Evolutionary conservation across 352 stramenopile genomes (phyloP), one percentile per base, ranked within the genome.

Genomic region (Thalassiosira hispida): DNA sequence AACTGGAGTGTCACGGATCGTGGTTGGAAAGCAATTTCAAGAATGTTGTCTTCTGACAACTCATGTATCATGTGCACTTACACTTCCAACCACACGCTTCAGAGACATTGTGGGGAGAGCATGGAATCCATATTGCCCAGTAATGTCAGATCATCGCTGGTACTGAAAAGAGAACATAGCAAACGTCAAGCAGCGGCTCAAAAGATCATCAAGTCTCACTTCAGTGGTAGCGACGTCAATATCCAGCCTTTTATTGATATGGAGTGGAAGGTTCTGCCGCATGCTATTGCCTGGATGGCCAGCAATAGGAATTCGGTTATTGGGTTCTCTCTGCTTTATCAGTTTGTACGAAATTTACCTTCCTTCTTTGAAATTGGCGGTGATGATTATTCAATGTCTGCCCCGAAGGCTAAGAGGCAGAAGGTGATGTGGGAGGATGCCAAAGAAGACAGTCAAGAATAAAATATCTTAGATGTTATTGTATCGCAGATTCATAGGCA

Each of bases 211-310:
- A 18, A 66, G 2, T 52, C n/a, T 14, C 51, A 60, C 18, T 60
- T 60, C 23, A n/a, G 7, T 38, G 51, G 51, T 14, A 38, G 23
- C 22, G 1, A 51, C 14, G 66, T 27, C 16, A 66, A 66, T 65
- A n/a, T 63, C 18, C 46, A 61, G 20, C 25, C 42, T n/a, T 71
- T 71, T 35, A 12, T 57, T 29, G 35, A 46, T 6, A 57, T 66
- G 57, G 27, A 66, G 1, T 49, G 6, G 57, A 53, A 29, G 12
- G 51, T 38, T 12, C n/a, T 60, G 25, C 22, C 51, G 2, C 12
- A 20, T 35, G n/a, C 51, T 8, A 60, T 60, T 60, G 57, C 22
- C n/a, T 66, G 57, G 57, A 66, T 66, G 57, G 31, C 40, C n/a
- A n/a, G n/a, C n/a, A n/a, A n/a, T n/a, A n/a, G n/a, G n/a, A n/a